A percentile compares a stretch with the other conserved stretches of the same genome.
These are phyloP conservation scores for Phialocephala sp. DNA, from an alignment of 2,329 filamentous ascomycete species.

Conservation along the genomic window DNA sequence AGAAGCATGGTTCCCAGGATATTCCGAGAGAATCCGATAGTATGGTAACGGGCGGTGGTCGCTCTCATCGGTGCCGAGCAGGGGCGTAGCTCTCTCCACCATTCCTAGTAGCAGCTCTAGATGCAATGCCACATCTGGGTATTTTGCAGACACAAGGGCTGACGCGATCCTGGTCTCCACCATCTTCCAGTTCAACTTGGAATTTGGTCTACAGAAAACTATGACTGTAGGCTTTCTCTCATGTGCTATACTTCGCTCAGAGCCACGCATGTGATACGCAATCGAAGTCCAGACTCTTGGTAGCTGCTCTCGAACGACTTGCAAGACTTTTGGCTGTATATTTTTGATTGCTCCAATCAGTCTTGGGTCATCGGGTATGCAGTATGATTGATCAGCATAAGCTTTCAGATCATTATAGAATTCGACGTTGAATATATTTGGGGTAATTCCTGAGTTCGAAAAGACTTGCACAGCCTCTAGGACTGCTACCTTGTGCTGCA, in stretches of 20 bases:
- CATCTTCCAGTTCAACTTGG: not conserved
- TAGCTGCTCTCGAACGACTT: not conserved
- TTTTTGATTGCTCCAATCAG: not conserved
- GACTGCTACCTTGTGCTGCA: not conserved
- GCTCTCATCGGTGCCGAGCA: not conserved
- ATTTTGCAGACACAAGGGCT: not conserved
- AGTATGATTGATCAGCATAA: not conserved
- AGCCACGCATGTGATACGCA: slow-evolving; percentile 1
- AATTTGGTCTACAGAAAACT: not conserved
- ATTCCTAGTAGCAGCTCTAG: not conserved
- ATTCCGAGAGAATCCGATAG: not conserved
- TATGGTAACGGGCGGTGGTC: not conserved
- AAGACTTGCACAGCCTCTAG: not conserved
- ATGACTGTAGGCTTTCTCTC: slow-evolving; percentile 1
- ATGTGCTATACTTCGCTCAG: not conserved
- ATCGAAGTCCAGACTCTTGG: not conserved
- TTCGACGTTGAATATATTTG: not conserved
- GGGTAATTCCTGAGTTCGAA: not conserved
- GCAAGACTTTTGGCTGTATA: not conserved
- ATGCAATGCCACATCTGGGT: not conserved
- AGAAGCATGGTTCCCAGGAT: not conserved
- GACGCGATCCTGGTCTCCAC: not conserved
- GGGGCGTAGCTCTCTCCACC: not conserved
- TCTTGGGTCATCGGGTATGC: not conserved
- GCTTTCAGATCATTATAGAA: not conserved